phyloP scores from a whole-genome alignment of 1,139 yeast genomes.

The Magnusiomyces paraingens region DNA sequence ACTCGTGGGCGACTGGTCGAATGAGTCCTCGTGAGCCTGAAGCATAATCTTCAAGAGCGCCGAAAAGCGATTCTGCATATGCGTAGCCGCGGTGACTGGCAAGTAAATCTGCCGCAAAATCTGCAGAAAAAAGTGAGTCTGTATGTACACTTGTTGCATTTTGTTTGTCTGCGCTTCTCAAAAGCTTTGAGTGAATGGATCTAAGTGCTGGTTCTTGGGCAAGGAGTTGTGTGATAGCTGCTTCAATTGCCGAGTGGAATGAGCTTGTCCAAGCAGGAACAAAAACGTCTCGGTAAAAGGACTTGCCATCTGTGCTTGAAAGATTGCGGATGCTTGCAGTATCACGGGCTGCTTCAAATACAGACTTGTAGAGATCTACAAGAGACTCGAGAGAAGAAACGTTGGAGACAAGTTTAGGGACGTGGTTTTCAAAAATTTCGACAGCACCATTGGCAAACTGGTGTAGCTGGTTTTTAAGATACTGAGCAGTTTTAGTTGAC shows the following conservation, averaged over 20 bases:
- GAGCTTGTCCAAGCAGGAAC: conserved; percentile 20
- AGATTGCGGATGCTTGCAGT: conserved; percentile 18
- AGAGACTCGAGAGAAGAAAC: conserved; percentile 17
- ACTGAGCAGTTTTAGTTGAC: conserved; percentile 14
- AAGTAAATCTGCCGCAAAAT: conserved; percentile 6
- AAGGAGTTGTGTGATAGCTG: conserved; percentile 6
- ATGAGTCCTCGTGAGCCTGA: conserved; percentile 14
- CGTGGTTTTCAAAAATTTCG: conserved; percentile 12
- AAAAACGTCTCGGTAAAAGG: conserved; percentile 19
- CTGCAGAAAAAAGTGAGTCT: conserved; percentile 14
- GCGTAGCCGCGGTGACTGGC: conserved; percentile 9
- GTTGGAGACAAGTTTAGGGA: conserved; percentile 16
- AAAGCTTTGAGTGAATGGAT: conserved; percentile 13
- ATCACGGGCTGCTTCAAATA: conserved; percentile 21
- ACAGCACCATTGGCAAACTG: conserved; percentile 17
- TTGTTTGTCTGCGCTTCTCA: not conserved
- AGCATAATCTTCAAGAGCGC: conserved; percentile 11
- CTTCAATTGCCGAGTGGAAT: conserved; percentile 17
- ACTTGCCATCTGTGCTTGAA: conserved; percentile 6
- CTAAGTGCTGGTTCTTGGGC: conserved; percentile 14
- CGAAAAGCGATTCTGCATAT: conserved; percentile 10
- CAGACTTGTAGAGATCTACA: conserved; percentile 20
- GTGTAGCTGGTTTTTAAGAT: conserved; percentile 8
- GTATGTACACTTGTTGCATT: not conserved
- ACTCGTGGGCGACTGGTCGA: conserved; percentile 11